phyloP scores from a whole-genome alignment of 202 grass and related monocot genomes.

The Setaria italica region DNA sequence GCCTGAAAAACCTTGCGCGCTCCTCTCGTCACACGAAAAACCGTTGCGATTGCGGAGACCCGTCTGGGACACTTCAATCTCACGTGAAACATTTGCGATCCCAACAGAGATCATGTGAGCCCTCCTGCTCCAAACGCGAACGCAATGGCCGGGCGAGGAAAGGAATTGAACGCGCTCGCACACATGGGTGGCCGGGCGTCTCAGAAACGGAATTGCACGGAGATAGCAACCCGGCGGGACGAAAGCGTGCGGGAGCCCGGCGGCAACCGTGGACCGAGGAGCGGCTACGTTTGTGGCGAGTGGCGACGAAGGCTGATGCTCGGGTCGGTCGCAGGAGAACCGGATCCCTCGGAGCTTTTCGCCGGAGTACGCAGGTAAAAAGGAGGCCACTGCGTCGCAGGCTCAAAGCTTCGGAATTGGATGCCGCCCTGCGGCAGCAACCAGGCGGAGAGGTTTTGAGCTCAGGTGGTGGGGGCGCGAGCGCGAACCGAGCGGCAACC shows the following conservation, averaged over 20 bases:
- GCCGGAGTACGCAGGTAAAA: slow-evolving; percentile 4
- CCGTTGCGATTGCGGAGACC: too few species aligned
- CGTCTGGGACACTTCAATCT: background rate
- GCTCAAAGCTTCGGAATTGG: slow-evolving; percentile 43
- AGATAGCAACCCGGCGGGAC: slow-evolving; percentile 23
- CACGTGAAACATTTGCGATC: background rate
- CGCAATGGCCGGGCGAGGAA: background rate
- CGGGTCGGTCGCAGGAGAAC: slow-evolving; percentile 8
- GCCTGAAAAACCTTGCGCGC: background rate
- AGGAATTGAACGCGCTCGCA: background rate
- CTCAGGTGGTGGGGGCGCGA: background rate
- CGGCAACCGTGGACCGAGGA: background rate
- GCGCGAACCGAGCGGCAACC: background rate
- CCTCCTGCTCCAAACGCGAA: background rate
- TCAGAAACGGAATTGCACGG: slow-evolving; percentile 36
- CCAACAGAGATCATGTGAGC: background rate
- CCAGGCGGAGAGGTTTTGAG: background rate
- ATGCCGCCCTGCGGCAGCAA: slow-evolving; percentile 30
- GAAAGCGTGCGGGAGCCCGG: slow-evolving; percentile 33
- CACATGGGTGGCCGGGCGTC: slow-evolving; percentile 10
- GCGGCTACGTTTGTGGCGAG: slow-evolving; percentile 5
- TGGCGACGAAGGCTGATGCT: background rate
- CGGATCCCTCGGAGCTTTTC: slow-evolving; percentile 31
- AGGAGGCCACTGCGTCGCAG: slow-evolving; percentile 9
- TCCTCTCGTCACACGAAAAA: background rate